Base-by-base conservation (phyloP, 2,329 filamentous ascomycete species). In the Exophiala spinifera region DNA sequence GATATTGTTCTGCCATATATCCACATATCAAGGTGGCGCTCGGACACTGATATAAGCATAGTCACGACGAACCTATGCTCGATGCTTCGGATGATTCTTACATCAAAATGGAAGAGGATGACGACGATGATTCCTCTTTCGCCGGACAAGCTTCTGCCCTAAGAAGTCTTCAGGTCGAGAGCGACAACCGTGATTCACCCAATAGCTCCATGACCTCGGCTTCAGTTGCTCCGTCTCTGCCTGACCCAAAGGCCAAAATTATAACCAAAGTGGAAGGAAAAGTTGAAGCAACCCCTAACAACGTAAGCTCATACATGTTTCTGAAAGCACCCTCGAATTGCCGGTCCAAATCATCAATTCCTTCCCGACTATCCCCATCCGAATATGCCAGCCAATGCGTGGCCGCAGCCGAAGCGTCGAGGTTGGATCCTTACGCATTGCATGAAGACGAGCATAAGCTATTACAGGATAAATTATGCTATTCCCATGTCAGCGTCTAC, bases 321-420 rank as follows among this genome's bases (percentile, higher is more conserved):
- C 61, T 59, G 25, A 60, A 66, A 28, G 65, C 71, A 28, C 64
- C 68, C 45, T 60, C 66, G 36, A 81, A 85, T 63, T 82, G 87
- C 56, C 81, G 81, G 37, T 87, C 90, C 11, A 90, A 85, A 64
- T 88, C 89, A 6, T 95, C 92, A 14, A 91, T 99, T 65, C 91
- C 92, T 14, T 76, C 82, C 51, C 81, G 87, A 58, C 71, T 97
- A 43, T 78, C 87, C 14, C 79, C 84, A 23, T 79, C 83, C 47
- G 85, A 92, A 56, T 96, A 96, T 73, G 92, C 90, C n/a, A 83
- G 86, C 61, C 91, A 99, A 73, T 96, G 91, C 68, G 87, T 96
- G 55, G 81, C 86, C 49, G 92, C 92, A 11, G 94, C 92, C 50
- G 89, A 96, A 70, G 87, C 89, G 7, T 96, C 90, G 37, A 81